These are phyloP conservation scores for Tolypocladium ophioglossoides DNA, from an alignment of 2,329 filamentous ascomycete genomes.

Conservation along the genomic window DNA sequence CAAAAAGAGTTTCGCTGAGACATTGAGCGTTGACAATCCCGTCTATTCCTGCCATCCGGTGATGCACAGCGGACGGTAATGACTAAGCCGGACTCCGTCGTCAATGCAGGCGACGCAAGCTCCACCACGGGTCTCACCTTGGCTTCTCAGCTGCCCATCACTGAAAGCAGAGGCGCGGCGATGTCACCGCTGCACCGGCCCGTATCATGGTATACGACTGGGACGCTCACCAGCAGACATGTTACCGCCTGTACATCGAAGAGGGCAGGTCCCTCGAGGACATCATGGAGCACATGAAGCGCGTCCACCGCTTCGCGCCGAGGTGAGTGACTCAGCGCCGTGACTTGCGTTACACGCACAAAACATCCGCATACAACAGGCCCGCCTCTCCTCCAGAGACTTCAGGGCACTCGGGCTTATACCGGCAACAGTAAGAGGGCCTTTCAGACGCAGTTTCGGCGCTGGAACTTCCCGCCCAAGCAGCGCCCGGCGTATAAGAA, in stretches of 20 bases:
- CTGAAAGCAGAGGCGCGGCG: neutral
- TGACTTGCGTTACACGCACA: neutral
- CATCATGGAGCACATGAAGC: conserved; percentile 61
- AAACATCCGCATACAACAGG: neutral
- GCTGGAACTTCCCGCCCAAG: conserved; percentile 71
- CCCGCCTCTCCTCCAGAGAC: neutral
- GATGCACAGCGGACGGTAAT: too few species aligned
- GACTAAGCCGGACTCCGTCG: neutral
- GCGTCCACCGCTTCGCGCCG: conserved; percentile 55
- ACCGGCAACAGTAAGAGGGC: conserved; percentile 52
- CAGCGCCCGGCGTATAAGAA: conserved; percentile 64
- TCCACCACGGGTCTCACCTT: neutral
- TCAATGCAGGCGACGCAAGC: neutral
- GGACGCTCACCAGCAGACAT: conserved; percentile 31
- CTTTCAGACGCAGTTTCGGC: conserved; percentile 65
- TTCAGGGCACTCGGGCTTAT: conserved; percentile 6
- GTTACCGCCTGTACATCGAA: conserved; percentile 59
- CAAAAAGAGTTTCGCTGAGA: too few species aligned
- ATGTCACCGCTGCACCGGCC: conserved; percentile 6
- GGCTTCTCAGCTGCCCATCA: neutral
- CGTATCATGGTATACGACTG: conserved; percentile 36
- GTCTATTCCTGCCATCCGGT: too few species aligned
- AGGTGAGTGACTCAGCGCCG: conserved; percentile 45
- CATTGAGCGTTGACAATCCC: too few species aligned
- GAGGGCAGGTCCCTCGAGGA: conserved; percentile 64